Conservation (phyloP, 257 asterid species). For the Voacanga thouarsii region DNA sequence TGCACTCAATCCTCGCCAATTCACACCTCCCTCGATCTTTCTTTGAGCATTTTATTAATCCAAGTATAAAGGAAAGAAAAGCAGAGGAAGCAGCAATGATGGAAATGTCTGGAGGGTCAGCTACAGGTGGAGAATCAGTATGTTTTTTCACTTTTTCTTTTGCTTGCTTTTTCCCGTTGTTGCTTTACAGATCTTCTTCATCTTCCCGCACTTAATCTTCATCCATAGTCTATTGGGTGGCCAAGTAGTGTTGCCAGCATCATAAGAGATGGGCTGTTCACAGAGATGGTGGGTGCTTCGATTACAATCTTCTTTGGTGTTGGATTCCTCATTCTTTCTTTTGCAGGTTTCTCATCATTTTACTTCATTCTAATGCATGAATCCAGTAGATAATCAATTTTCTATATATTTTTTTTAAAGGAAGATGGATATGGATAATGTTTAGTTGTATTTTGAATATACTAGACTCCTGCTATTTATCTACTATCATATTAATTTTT, state of each 20-base stretch:
- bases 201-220: constrained; percentile 5
- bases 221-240: neutral
- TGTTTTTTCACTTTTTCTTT: constrained; percentile 31
- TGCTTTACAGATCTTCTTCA: constrained; percentile 73
- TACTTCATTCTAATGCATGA: neutral
- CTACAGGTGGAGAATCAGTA: constrained; percentile 45
- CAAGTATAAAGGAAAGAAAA: constrained; percentile 4
- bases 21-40: neutral
- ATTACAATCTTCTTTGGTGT: constrained; percentile 8
- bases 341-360: neutral
- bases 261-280: neutral
- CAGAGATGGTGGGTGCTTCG: constrained; percentile 5
- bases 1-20: no score
- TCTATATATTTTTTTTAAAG: neutral
- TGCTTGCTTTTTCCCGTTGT: constrained; percentile 30
- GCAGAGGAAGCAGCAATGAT: constrained; percentile 71
- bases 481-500: no score
- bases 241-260: constrained; percentile 9
- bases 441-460: no score
- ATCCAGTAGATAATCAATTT: no score
- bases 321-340: constrained; percentile 9
- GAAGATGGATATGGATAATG: no score
- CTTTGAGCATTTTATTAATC: neutral
- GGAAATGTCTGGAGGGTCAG: constrained; percentile 50
- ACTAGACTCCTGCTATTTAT: no score